Conservation (phyloP, 108 stramenopile species). For the Pseudonitzschia multiseries region DNA sequence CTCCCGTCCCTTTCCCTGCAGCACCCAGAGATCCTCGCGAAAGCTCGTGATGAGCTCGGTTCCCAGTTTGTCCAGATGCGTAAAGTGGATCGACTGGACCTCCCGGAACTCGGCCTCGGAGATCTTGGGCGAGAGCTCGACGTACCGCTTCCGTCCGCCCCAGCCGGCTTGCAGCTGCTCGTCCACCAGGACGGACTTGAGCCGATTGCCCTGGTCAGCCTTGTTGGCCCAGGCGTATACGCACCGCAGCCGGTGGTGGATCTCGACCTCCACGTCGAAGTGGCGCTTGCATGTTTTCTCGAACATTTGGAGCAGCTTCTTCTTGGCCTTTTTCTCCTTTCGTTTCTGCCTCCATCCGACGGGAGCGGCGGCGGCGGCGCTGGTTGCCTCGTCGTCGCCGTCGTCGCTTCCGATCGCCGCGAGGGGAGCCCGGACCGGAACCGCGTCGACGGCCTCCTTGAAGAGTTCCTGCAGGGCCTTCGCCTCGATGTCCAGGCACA, state of each 20-base stretch:
- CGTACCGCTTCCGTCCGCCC: slow-evolving; percentile 82
- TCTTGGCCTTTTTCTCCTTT: slow-evolving; percentile 50
- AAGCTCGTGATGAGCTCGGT: slow-evolving; percentile 72
- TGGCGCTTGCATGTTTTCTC: slow-evolving; percentile 46
- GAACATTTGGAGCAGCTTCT: slow-evolving; percentile 58
- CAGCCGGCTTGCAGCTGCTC: slow-evolving; percentile 36
- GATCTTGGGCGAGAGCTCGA: slow-evolving; percentile 85
- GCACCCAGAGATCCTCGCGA: slow-evolving; percentile 80
- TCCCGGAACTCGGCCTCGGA: slow-evolving; percentile 75
- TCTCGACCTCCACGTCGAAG: slow-evolving; percentile 85
- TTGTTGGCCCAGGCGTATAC: slow-evolving; percentile 92
- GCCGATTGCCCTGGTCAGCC: slow-evolving; percentile 75
- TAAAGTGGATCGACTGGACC: slow-evolving; percentile 76
- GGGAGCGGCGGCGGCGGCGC: background rate
- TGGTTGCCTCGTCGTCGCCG: background rate
- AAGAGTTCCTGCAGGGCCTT: slow-evolving; percentile 45
- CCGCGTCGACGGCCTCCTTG: slow-evolving; percentile 33
- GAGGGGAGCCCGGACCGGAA: slow-evolving; percentile 23
- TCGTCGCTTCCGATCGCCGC: slow-evolving; percentile 4
- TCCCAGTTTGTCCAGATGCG: slow-evolving; percentile 76
- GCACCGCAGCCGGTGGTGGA: slow-evolving; percentile 82
- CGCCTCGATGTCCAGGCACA: slow-evolving; percentile 60
- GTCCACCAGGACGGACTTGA: slow-evolving; percentile 78
- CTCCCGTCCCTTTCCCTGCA: slow-evolving; percentile 79
- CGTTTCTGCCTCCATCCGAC: slow-evolving; percentile 66